These are phyloP conservation scores for Fistulifera pelliculosa DNA, from an alignment of 108 stramenopile species.

Conservation along the genomic window DNA sequence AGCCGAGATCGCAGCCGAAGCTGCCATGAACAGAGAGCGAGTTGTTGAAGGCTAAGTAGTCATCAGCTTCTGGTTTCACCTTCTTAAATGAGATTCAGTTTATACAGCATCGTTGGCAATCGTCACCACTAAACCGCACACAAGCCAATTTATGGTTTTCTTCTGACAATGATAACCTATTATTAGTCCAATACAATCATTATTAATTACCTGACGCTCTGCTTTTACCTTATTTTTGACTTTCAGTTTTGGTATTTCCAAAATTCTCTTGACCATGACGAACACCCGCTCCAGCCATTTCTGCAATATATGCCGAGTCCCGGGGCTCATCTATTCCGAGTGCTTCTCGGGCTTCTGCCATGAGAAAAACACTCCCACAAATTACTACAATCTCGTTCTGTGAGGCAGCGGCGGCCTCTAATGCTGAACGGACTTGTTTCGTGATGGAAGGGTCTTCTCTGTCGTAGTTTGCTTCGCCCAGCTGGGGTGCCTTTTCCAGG, in stretches of 20 bases:
- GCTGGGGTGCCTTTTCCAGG: constrained; percentile 38
- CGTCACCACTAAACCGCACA: too few relatives aligned
- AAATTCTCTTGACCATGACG: constrained; percentile 80
- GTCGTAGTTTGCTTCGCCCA: constrained; percentile 27
- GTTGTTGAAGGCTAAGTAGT: not conserved
- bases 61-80: too few relatives aligned
- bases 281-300: constrained; percentile 69
- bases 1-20: constrained; percentile 48
- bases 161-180: too few relatives aligned
- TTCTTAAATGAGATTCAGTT: too few relatives aligned
- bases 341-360: constrained; percentile 90
- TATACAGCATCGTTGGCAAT: too few relatives aligned
- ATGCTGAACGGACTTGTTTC: constrained; percentile 39
- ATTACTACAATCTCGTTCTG: constrained; percentile 61
- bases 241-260: constrained; percentile 11
- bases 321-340: constrained; percentile 80
- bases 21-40: constrained; percentile 4
- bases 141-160: too few relatives aligned
- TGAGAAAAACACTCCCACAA: constrained; percentile 94
- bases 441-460: constrained; percentile 38
- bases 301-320: constrained; percentile 73
- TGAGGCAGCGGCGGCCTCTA: not conserved
- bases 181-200: too few relatives aligned
- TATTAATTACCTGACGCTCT: too few relatives aligned
- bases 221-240: too few relatives aligned